A percentile compares a stretch with the other conserved stretches of the same genome.
These are phyloP conservation scores for Taiozyma onychis DNA, from an alignment of 1,139 yeast genomes.

Conservation along the genomic window DNA sequence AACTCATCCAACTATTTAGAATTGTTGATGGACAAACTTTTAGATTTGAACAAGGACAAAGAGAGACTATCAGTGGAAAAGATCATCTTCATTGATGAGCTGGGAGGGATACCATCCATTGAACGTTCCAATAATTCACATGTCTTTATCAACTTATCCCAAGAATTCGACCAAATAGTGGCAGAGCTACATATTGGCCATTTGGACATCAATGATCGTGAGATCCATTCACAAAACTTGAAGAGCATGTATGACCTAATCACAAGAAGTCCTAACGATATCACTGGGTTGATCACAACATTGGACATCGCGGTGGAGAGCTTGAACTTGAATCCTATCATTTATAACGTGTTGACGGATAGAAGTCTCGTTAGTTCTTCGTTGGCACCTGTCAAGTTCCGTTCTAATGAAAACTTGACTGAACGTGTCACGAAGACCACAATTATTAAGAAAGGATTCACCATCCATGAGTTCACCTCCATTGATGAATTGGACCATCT, in stretches of 20 bases:
- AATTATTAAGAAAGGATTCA: constrained; percentile 70
- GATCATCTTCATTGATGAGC: constrained; percentile 66
- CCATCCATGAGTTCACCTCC: constrained; percentile 39
- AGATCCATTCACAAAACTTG: constrained; percentile 28
- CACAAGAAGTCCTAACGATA: constrained; percentile 30
- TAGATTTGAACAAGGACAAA: constrained; percentile 3
- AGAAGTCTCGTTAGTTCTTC: constrained; percentile 92
- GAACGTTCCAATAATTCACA: constrained; percentile 82
- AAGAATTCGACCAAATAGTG: constrained; percentile 65
- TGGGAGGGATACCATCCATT: constrained; percentile 87
- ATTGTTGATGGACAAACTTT: constrained; percentile 15
- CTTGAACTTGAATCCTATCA: constrained; percentile 51
- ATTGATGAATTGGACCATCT: constrained; percentile 44
- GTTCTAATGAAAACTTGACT: constrained; percentile 13
- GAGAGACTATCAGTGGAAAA: constrained; percentile 58
- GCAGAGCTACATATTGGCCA: constrained; percentile 43
- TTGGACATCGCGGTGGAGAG: constrained; percentile 20
- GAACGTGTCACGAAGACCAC: constrained; percentile 50
- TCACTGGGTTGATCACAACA: constrained; percentile 36
- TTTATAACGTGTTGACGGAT: constrained; percentile 86
- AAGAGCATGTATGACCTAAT: constrained; percentile 26
- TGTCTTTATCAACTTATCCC: constrained; percentile 79
- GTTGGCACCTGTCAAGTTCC: constrained; percentile 63
- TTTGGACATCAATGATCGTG: constrained; percentile 12
- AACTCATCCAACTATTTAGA: constrained; percentile 15